Percentiles rank a stretch among this genome's conserved stretches.
These are phyloP conservation scores for Paecilomyces dactylethromorphus DNA, from an alignment of 2,329 filamentous ascomycete species.

Conservation along the genomic window DNA sequence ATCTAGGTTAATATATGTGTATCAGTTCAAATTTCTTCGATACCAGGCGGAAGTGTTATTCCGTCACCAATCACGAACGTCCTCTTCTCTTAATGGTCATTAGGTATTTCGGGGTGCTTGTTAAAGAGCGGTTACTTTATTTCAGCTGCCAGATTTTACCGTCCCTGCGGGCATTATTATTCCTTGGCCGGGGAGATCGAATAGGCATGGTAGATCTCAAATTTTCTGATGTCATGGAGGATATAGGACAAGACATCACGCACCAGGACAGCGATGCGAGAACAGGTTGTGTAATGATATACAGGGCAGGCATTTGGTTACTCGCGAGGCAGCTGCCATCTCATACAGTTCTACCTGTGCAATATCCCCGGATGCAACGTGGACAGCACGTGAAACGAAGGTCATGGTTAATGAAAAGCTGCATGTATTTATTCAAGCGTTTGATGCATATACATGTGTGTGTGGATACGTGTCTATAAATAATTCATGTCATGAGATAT, in stretches of 20 bases:
- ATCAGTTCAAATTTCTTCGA: not conserved
- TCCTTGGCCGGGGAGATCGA: not conserved
- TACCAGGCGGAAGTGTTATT: not conserved
- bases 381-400: slow-evolving; percentile 13
- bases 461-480: not conserved
- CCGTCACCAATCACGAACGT: not conserved
- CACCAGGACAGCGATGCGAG: not conserved
- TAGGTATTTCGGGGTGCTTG: not conserved
- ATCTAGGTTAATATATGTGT: slow-evolving; percentile 23
- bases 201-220: not conserved
- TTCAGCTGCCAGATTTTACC: not conserved
- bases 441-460: not conserved
- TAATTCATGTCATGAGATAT: not conserved
- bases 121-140: not conserved
- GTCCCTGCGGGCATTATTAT: not conserved
- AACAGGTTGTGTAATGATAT: not conserved
- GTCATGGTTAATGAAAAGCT: slow-evolving; percentile 8
- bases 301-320: not conserved
- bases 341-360: not conserved
- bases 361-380: slow-evolving; percentile 8
- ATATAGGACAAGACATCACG: not conserved
- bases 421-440: not conserved
- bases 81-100: not conserved
- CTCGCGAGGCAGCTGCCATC: not conserved
- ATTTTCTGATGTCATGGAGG: too few relatives aligned